phyloP scores from a whole-genome alignment of 257 asterid genomes.

The Gentiana straminea region DNA sequence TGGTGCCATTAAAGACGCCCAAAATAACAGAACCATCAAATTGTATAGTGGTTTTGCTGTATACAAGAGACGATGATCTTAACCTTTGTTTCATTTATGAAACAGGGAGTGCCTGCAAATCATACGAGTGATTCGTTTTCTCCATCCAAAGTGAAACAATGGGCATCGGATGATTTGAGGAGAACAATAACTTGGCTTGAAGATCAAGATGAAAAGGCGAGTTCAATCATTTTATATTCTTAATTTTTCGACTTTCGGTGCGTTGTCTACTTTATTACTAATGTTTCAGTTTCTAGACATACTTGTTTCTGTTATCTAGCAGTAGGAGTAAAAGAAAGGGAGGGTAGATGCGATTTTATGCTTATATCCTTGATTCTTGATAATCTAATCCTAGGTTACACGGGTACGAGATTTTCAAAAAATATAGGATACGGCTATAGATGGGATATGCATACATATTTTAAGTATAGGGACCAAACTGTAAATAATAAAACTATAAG shows the following conservation, averaged over 20 bases:
- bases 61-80: background rate
- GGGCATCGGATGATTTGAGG: slow-evolving; percentile 76
- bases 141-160: slow-evolving; percentile 59
- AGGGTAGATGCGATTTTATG: background rate
- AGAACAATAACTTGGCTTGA: slow-evolving; percentile 78
- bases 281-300: background rate
- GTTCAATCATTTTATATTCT: slow-evolving; percentile 3
- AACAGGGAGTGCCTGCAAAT: slow-evolving; percentile 17
- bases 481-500: too few species aligned
- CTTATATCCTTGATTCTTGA: background rate
- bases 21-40: too few species aligned
- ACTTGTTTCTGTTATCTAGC: background rate
- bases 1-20: too few species aligned
- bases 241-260: background rate
- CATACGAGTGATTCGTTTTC: slow-evolving; percentile 37
- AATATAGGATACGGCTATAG: too few species aligned
- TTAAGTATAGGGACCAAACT: too few species aligned
- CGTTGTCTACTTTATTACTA: background rate
- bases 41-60: too few species aligned
- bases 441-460: too few species aligned
- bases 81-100: slow-evolving; percentile 12
- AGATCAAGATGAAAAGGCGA: slow-evolving; percentile 82
- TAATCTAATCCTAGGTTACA: too few species aligned
- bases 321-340: background rate
- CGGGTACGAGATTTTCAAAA: too few species aligned